Percentiles rank a stretch among this genome's conserved stretches.
phyloP scores from a whole-genome alignment of 495 filamentous ascomycete genomes.

The Aspergillus hancockii region DNA sequence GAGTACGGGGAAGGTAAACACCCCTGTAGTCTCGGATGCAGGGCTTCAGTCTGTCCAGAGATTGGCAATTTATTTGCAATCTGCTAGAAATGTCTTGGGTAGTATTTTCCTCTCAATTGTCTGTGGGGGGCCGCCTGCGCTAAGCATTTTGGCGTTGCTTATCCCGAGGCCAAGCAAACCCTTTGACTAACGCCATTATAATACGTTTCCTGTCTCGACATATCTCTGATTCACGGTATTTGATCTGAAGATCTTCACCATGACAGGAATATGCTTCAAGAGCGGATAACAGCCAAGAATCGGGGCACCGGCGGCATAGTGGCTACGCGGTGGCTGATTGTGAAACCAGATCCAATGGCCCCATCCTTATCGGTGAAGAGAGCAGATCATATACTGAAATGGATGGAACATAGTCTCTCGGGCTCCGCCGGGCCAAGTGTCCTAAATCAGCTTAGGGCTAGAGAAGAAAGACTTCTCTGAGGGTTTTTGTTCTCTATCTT shows the following conservation, averaged over 20 bases:
- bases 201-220: background rate
- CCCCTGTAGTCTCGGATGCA: background rate
- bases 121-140: background rate
- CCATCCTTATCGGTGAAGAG: conserved; percentile 4
- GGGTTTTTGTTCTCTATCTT: background rate
- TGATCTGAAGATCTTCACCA: conserved; percentile 1
- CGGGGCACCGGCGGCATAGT: conserved; percentile 3
- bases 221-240: background rate
- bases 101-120: background rate
- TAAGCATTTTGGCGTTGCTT: conserved; percentile 5
- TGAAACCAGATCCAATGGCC: background rate
- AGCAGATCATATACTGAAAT: conserved; percentile 2
- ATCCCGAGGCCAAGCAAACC: background rate
- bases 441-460: background rate
- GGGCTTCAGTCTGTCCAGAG: background rate
- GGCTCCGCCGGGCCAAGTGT: conserved; percentile 7
- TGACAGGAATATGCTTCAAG: background rate
- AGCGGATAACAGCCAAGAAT: conserved; percentile 2
- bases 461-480: background rate
- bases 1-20: background rate
- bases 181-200: background rate
- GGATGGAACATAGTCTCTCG: background rate
- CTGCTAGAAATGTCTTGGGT: background rate
- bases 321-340: background rate
- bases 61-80: conserved; percentile 2